Base-by-base conservation (phyloP, 352 stramenopile species). In the Globisporangium polare region DNA sequence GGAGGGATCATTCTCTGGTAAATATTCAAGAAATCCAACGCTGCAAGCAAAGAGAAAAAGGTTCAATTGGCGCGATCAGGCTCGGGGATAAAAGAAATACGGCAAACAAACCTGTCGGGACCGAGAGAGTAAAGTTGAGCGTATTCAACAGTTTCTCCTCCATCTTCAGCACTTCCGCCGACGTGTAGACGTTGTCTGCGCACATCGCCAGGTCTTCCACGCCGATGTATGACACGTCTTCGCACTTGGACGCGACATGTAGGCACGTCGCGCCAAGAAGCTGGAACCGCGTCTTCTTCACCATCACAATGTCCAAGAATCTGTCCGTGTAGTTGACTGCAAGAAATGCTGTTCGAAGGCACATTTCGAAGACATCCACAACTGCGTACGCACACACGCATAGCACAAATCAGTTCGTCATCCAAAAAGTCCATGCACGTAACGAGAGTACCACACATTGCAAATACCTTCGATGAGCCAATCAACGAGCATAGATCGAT, bases 301-400 rank as follows among this genome's bases (percentile, higher is more conserved):
- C 86, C 83, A 92, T 92, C 37, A 92, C 86, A 33, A 92, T 91
- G 39, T 95, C 84, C 49, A 96, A 54, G 58, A 91, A 97, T 5
- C 88, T 77, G 54, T 97, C 89, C 3, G 87, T 96, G 71, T 96
- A 96, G 66, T 94, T 94, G 8, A 97, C 85, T n/a, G 88, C 88
- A 22, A 97, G 67, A 59, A 96, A 97, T 12, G 88, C 89, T 26
- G 86, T 96, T 26, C 89, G 78, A 6, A 96, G 67, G 64, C 86
- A 96, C 89, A 97, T 97, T 60, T 97, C 89, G 56, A 97, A 97
- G 31, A 96, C 89, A 62, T 97, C 89, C 41, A 97, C 89, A 29
- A 97, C 89, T 92, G 67, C n/a, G 27, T n/a, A 41, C 3, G 52
- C 5, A 62, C 5, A 15, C 8, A 37, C 53, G 18, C 27, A 58